Percentiles rank a stretch among this genome's conserved stretches.
These are phyloP conservation scores for Quambalaria eucalypti DNA, from an alignment of 1,284 basidiomycete species.

Conservation along the genomic window DNA sequence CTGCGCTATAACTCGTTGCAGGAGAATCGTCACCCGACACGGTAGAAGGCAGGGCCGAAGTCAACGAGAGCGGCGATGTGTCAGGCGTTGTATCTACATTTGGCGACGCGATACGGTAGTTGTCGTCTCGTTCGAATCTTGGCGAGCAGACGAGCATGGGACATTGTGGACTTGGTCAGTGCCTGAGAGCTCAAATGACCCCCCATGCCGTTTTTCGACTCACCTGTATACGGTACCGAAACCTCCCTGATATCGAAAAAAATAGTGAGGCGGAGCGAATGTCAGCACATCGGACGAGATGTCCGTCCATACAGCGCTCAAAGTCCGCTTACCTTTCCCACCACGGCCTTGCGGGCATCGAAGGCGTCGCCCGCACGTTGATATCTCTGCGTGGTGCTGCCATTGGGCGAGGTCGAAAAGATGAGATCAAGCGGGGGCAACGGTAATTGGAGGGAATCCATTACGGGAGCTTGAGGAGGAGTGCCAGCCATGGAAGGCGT, in stretches of 20 bases:
- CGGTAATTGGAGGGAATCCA: slow-evolving; percentile 4
- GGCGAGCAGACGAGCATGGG: neutral
- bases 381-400: slow-evolving; percentile 3
- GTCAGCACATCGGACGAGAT: neutral
- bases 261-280: neutral
- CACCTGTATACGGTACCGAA: slow-evolving; percentile 22
- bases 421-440: slow-evolving; percentile 6
- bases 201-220: neutral
- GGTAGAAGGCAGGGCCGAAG: too few species aligned
- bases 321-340: slow-evolving; percentile 6
- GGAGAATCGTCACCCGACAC: too few species aligned
- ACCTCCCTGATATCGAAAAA: neutral
- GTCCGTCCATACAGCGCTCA: neutral
- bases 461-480: too few species aligned
- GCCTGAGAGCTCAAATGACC: too few species aligned
- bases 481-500: too few species aligned
- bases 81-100: too few species aligned
- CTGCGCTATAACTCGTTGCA: too few species aligned
- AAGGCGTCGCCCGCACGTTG: neutral
- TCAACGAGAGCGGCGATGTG: too few species aligned
- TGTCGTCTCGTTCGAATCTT: slow-evolving; percentile 17
- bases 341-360: slow-evolving; percentile 5
- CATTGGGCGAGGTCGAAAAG: neutral
- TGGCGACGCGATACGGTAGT: too few species aligned
- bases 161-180: neutral